Percentiles rank a stretch among this genome's conserved stretches.
phyloP scores from a whole-genome alignment of 192 early-diverging fungal genomes.

The Rhizophagus sp. region DNA sequence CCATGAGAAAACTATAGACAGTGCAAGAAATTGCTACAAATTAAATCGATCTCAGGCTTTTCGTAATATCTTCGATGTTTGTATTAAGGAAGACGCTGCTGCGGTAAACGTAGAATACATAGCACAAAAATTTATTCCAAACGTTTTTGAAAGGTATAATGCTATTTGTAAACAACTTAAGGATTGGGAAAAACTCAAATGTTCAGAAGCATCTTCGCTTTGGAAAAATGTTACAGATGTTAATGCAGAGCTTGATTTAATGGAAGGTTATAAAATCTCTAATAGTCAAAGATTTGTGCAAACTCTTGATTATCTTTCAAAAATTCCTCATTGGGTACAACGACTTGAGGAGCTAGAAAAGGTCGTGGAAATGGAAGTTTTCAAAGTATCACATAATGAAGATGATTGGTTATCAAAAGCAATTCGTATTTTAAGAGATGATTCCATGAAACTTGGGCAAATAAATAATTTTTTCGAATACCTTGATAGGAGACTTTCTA shows the following conservation, averaged over 20 bases:
- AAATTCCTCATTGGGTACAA: neutral
- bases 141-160: neutral
- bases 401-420: neutral
- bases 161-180: neutral
- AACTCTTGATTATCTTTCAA: neutral
- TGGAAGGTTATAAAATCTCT: neutral
- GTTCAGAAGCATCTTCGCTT: neutral
- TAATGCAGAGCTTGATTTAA: slow-evolving; percentile 10
- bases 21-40: neutral
- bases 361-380: neutral
- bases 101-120: neutral
- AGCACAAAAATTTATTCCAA: neutral
- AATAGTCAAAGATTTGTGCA: neutral
- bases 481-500: neutral
- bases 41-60: neutral
- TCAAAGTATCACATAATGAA: neutral
- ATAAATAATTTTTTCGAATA: neutral
- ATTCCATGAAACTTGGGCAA: neutral
- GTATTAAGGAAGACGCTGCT: neutral
- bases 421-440: neutral
- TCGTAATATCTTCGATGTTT: neutral
- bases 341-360: neutral
- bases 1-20: neutral
- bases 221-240: slow-evolving; percentile 23
- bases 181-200: slow-evolving; percentile 10